Base-by-base conservation (phyloP, 768 basidiomycete species). In the Tylopilus felleus region DNA sequence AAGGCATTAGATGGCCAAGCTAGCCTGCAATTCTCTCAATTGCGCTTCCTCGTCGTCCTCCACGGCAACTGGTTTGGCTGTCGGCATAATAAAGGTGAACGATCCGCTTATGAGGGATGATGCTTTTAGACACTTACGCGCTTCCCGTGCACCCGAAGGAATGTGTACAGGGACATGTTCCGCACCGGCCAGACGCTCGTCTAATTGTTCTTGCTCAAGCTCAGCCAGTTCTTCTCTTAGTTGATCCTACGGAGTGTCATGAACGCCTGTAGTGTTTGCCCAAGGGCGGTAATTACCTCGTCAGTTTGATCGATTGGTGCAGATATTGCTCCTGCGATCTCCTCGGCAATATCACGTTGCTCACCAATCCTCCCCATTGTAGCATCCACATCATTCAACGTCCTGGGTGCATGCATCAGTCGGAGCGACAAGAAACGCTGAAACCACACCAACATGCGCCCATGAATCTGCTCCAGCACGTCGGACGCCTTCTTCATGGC, bases 401-500 rank as follows among this genome's bases (percentile, higher is more conserved):
- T 85, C 71, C 91, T 97, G 65, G 27, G 57, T 16, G 1, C 4
- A n/a, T 22, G 8, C 42, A 44, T 65, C 51, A 58, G 39, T 16
- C 5, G 16, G 27, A 42, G 31, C 7, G n/a, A 33, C 10, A n/a
- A 44, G 52, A 21, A 38, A 54, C 28, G 19, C 12, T n/a, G 13
- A 52, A 53, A 51, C 23, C 33, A 46, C 25, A 85, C 93, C 68
- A 58, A 97, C 95, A 97, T 78, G 65, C 85, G 84, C 42, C 86
- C 85, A 62, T 98, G 96, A 50, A 98, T 97, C 45, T 82, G 80
- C 72, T 87, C 88, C 71, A 98, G 81, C 25, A 89, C 97, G 56
- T 87, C 85, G 0, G 93, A 82, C 35, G 90, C 96, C 71, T 90
- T 89, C 88, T 94, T 97, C 91, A 99, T 97, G 25, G 90, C 94